These are phyloP conservation scores for Melocanna baccifera DNA, from an alignment of 176 grass and related monocot species.

Conservation along the genomic window DNA sequence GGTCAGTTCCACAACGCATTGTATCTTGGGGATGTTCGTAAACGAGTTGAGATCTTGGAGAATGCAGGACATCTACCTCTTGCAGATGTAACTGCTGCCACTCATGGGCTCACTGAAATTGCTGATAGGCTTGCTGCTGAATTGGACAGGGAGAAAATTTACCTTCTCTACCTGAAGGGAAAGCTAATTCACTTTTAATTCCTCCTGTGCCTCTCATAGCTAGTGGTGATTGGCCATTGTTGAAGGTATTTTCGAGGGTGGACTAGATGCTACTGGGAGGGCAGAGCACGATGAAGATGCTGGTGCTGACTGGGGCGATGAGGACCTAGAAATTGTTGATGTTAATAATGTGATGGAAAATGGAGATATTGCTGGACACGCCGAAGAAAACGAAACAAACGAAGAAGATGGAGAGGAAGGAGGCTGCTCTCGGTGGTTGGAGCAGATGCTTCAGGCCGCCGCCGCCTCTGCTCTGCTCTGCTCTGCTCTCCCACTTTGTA, in stretches of 20 bases:
- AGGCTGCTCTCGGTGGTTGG: slow-evolving; percentile 77
- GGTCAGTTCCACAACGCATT: slow-evolving; percentile 86
- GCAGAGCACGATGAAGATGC: slow-evolving; percentile 53
- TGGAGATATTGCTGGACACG: slow-evolving; percentile 47
- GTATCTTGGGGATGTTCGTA: slow-evolving; percentile 72
- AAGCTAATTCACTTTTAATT: slow-evolving; percentile 52
- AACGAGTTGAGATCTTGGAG: slow-evolving; percentile 81
- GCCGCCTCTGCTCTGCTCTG: no score
- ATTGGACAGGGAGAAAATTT: slow-evolving; percentile 72
- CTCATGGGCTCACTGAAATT: slow-evolving; percentile 74
- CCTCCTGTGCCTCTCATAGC: slow-evolving; percentile 59
- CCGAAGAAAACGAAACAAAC: slow-evolving; percentile 43
- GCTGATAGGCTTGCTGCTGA: slow-evolving; percentile 67
- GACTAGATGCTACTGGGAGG: slow-evolving; percentile 62
- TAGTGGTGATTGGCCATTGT: slow-evolving; percentile 72
- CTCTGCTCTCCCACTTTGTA: slow-evolving; percentile 76
- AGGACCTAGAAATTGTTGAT: slow-evolving; percentile 72
- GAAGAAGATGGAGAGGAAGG: slow-evolving; percentile 72
- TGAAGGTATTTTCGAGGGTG: slow-evolving; percentile 80
- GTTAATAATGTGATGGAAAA: slow-evolving; percentile 50
- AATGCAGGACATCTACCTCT: slow-evolving; percentile 79
- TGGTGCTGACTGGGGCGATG: slow-evolving; percentile 81
- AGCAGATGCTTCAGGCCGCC: slow-evolving; percentile 74
- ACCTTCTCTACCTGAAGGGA: slow-evolving; percentile 62
- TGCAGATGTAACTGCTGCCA: slow-evolving; percentile 70